Conservation (phyloP, 345 rosid species). For the Citrus mangshanensis region DNA sequence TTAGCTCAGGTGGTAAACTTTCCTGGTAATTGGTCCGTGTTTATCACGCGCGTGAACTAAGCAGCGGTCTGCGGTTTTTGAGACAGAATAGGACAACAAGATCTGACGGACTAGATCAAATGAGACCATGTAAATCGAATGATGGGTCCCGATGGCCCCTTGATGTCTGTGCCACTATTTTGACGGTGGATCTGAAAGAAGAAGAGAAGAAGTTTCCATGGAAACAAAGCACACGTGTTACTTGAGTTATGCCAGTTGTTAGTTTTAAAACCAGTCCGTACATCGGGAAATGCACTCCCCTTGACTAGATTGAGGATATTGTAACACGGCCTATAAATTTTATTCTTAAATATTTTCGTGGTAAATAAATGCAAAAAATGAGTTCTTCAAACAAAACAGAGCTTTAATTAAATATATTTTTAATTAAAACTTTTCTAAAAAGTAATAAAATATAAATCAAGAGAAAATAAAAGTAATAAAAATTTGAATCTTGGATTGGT, state of each 20-base stretch:
- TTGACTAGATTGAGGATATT: neutral
- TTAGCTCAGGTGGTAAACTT: neutral
- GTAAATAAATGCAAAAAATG: too few relatives aligned
- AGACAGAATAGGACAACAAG: neutral
- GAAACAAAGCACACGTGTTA: conserved; percentile 3
- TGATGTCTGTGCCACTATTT: neutral
- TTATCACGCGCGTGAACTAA: neutral
- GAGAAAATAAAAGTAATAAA: too few relatives aligned
- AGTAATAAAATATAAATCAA: too few relatives aligned
- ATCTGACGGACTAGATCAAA: neutral
- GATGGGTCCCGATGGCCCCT: neutral
- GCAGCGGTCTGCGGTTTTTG: neutral
- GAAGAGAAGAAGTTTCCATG: conserved; percentile 6
- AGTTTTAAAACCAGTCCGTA: neutral
- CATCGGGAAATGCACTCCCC: neutral
- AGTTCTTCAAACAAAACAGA: too few relatives aligned
- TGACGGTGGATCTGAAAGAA: conserved; percentile 12
- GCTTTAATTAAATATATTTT: too few relatives aligned
- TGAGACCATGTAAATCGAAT: neutral
- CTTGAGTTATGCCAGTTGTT: neutral
- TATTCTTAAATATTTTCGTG: too few relatives aligned
- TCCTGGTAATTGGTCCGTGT: neutral
- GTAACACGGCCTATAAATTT: too few relatives aligned
- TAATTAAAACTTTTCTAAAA: too few relatives aligned
- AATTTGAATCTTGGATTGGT: too few relatives aligned